phyloP scores from a whole-genome alignment of 2,329 filamentous ascomycete species.

The Bimuria novae-zelandiae region DNA sequence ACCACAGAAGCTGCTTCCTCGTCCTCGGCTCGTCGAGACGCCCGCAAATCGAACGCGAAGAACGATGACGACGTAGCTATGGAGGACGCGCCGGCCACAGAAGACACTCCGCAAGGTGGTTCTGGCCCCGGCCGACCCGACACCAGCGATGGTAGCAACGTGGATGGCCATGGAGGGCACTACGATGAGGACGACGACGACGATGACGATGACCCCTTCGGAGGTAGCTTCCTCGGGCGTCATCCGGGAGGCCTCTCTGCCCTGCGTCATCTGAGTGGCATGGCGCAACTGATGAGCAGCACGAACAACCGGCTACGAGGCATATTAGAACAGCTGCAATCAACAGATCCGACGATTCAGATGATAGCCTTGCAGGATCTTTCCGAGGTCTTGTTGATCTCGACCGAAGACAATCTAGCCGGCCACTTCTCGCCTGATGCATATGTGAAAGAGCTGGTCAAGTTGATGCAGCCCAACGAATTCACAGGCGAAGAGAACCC shows the following conservation, averaged over 20 bases:
- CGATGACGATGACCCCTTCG: conserved; percentile 65
- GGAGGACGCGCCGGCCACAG: conserved; percentile 68
- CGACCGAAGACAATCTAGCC: conserved; percentile 93
- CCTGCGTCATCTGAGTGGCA: conserved; percentile 83
- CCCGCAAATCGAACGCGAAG: conserved; percentile 43
- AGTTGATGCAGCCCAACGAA: conserved; percentile 88
- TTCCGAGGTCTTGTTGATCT: conserved; percentile 89
- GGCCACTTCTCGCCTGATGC: conserved; percentile 93
- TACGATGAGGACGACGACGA: conserved; percentile 56
- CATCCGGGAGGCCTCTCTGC: conserved; percentile 70
- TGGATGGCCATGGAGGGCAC: conserved; percentile 63
- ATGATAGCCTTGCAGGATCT: conserved; percentile 91
- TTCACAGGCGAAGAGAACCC: conserved; percentile 84
- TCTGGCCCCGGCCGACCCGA: conserved; percentile 37
- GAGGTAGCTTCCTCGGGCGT: conserved; percentile 67
- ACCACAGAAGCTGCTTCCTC: conserved; percentile 30
- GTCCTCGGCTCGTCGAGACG: conserved; percentile 35
- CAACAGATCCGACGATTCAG: conserved; percentile 85
- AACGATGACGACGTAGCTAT: conserved; percentile 70
- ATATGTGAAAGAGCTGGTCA: conserved; percentile 92
- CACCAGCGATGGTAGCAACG: conserved; percentile 64
- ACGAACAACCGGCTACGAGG: conserved; percentile 76
- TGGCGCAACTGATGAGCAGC: conserved; percentile 71
- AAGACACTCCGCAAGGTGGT: conserved; percentile 37
- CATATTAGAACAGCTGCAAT: conserved; percentile 64